Evolutionary conservation across 2,329 filamentous ascomycete species (phyloP), one percentile per base, ranked within the genome.

Genomic region (Emericellopsis atlantica): DNA sequence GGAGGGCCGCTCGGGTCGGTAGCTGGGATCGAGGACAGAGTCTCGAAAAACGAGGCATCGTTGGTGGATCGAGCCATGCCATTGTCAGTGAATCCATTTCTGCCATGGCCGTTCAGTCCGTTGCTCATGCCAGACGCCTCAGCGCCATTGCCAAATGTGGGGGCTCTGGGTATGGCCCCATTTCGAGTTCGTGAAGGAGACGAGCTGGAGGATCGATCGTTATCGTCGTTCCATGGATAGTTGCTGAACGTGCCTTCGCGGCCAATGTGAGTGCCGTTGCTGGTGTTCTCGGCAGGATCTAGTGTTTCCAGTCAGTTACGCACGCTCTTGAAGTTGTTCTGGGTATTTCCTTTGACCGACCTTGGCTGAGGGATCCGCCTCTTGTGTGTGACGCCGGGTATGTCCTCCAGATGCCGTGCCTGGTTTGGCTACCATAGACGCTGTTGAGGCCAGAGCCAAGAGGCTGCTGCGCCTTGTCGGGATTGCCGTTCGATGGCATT

Each of bases 191-290:
- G 66, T 35, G 70, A 69, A 4, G 80, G 78, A 12, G 80, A 82
- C 29, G 71, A 71, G 47, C 65, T 74, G 43, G 67, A 68, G 31
- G 70, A 68, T 48, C 55, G 58, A 32, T 50, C 44, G 24, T 51
- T 60, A 36, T 76, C 72, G 21, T 66, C 60, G 46, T 70, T 72
- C 82, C 82, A 87, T 14, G 74, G 70, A 31, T 32, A 39, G n/a
- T 36, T 40, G 34, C 24, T 32, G 32, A 69, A 62, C 46, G 61
- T 44, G 52, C 57, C 49, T 84, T 80, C 15, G 75, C 74, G 52
- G 86, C 80, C 9, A 82, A 84, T 70, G 44, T 84, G 69, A 32
- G 88, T 66, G 44, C 81, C 82, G 45, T 78, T 72, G 6, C 82
- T 85, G 38, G 32, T 33, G 34, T 38, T 31, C 9, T 43, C 37